Percentiles rank a stretch among this genome's conserved stretches.
phyloP scores from a whole-genome alignment of 1,139 yeast genomes.

The Candida gigantensis region DNA sequence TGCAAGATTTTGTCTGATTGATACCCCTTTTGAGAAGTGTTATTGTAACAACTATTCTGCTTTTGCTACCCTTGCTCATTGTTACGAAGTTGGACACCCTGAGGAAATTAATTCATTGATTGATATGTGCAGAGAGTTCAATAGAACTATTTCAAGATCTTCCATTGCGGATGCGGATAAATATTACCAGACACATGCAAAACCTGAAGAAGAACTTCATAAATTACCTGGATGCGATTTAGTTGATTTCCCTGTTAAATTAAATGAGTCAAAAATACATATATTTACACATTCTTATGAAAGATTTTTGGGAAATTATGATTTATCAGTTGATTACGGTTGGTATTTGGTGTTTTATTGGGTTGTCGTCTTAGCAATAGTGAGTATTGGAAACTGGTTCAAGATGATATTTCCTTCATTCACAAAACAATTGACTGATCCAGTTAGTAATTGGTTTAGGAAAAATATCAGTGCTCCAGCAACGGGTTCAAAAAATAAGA shows the following conservation, averaged over 20 bases:
- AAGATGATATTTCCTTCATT: conserved; percentile 27
- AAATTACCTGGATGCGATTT: conserved; percentile 22
- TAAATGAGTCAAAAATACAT: conserved; percentile 22
- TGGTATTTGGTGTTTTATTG: conserved; percentile 31
- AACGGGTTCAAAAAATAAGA: conserved; percentile 24
- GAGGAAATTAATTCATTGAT: conserved; percentile 27
- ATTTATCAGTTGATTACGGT: conserved; percentile 37
- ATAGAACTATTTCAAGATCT: conserved; percentile 28
- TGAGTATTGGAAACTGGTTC: conserved; percentile 34
- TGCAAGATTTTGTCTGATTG: conserved; percentile 27
- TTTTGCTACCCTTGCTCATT: conserved; percentile 43
- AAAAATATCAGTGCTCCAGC: conserved; percentile 31
- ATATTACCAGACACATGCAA: conserved; percentile 41
- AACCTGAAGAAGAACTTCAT: conserved; percentile 21
- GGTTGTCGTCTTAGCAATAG: conserved; percentile 27
- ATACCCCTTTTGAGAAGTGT: conserved; percentile 20
- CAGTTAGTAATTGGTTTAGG: conserved; percentile 27
- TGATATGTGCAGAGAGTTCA: conserved; percentile 27
- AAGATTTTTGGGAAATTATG: conserved; percentile 43
- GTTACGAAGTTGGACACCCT: conserved; percentile 28
- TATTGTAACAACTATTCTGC: conserved; percentile 35
- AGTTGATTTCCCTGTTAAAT: conserved; percentile 26
- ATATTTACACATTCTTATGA: conserved; percentile 28
- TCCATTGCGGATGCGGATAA: conserved; percentile 35
- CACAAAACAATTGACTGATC: conserved; percentile 22